Evolutionary conservation across 1,284 basidiomycete genomes (phyloP).

Genomic region (Ganoderma leucocontextum): DNA sequence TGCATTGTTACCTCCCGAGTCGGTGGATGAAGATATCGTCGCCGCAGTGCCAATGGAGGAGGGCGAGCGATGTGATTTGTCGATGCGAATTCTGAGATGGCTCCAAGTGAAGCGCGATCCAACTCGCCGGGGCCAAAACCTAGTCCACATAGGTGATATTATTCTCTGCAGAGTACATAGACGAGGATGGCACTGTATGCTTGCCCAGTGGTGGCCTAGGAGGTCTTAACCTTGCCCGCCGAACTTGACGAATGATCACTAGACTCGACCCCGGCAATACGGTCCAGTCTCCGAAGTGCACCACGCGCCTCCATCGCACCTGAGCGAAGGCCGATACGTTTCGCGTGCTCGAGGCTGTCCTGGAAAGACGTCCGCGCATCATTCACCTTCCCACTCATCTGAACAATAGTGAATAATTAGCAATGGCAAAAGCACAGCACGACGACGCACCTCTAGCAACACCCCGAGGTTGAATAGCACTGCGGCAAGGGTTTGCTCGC

Average conservation of each 20-base stretch:
- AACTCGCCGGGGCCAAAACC: not conserved
- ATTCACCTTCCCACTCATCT: constrained; percentile 61
- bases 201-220: not conserved
- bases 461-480: constrained; percentile 70
- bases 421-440: not conserved
- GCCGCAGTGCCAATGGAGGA: no score
- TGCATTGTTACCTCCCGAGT: no score
- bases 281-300: constrained; percentile 52
- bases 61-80: not conserved
- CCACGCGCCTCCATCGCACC: constrained; percentile 57
- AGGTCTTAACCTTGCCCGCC: not conserved
- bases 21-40: no score
- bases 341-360: constrained; percentile 58
- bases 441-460: constrained; percentile 50
- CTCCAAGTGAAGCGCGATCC: not conserved
- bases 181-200: no score
- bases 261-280: constrained; percentile 10
- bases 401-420: not conserved
- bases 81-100: not conserved
- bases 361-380: constrained; percentile 55
- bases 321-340: constrained; percentile 56
- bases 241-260: not conserved
- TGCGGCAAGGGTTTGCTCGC: constrained; percentile 66
- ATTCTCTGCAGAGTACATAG: not conserved
- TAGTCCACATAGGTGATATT: not conserved